Conservation (phyloP, 495 filamentous ascomycete species). For the Symbiotaphrina buchneri region DNA sequence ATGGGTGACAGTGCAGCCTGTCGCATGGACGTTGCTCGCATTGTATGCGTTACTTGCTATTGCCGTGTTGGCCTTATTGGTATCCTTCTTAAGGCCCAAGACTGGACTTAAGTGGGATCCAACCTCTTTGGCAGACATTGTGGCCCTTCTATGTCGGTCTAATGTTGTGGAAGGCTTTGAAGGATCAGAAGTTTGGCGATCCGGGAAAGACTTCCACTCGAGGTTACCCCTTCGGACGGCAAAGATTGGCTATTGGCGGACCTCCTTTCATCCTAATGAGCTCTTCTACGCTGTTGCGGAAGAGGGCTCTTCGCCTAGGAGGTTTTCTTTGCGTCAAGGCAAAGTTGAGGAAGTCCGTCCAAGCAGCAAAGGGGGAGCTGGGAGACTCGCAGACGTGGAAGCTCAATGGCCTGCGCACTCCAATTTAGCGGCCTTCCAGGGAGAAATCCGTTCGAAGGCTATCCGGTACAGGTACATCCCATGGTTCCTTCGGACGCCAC, state of each 20-base stretch:
- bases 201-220: constrained; percentile 19
- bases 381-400: constrained; percentile 19
- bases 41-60: constrained; percentile 44
- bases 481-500: constrained; percentile 47
- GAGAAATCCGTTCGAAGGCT: constrained; percentile 17
- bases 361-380: constrained; percentile 9
- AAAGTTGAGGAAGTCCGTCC: too few species aligned
- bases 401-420: constrained; percentile 8
- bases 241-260: constrained; percentile 65
- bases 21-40: constrained; percentile 58
- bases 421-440: neutral
- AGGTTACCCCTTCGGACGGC: constrained; percentile 27
- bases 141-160: constrained; percentile 51
- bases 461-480: constrained; percentile 47
- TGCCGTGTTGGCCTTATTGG: constrained; percentile 27
- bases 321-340: constrained; percentile 27
- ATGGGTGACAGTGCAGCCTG: constrained; percentile 54
- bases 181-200: constrained; percentile 28
- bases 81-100: constrained; percentile 22
- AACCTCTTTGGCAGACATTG: constrained; percentile 53
- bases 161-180: constrained; percentile 53
- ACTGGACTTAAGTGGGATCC: constrained; percentile 77
- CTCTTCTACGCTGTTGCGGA: constrained; percentile 46
- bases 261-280: constrained; percentile 27
- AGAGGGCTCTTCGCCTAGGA: constrained; percentile 27